Evolutionary conservation across 2,329 filamentous ascomycete species (phyloP).

Genomic region (Colletotrichum cereale): DNA sequence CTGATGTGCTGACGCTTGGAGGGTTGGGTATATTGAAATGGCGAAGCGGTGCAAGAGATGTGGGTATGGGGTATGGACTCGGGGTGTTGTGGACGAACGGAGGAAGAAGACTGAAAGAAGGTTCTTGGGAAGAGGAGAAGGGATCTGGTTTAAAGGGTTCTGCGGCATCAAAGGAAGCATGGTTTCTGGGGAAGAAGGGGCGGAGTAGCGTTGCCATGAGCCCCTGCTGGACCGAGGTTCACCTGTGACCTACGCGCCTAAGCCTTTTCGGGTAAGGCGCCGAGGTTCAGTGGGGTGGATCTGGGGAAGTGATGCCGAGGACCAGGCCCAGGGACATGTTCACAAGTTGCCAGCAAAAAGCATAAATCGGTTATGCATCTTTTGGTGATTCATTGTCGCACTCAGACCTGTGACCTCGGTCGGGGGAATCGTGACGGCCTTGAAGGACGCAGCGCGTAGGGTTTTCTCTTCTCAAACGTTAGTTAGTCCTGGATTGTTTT

Average conservation of each 20-base stretch:
- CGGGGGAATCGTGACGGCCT: no score
- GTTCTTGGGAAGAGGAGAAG: not conserved
- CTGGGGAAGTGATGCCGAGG: slow-evolving; percentile 43
- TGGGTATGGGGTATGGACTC: not conserved
- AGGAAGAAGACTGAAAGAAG: slow-evolving; percentile 18
- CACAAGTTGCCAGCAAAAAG: slow-evolving; percentile 25
- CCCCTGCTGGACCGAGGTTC: slow-evolving; percentile 41
- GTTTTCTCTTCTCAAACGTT: not conserved
- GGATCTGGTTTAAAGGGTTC: slow-evolving; percentile 32
- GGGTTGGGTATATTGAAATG: slow-evolving; percentile 35
- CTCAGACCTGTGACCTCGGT: slow-evolving; percentile 4
- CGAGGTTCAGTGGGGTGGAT: slow-evolving; percentile 32
- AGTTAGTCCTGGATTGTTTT: not conserved
- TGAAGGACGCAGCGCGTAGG: not conserved
- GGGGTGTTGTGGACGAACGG: slow-evolving; percentile 21
- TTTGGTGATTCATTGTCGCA: slow-evolving; percentile 7
- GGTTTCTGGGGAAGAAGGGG: slow-evolving; percentile 40
- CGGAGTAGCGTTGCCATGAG: slow-evolving; percentile 39
- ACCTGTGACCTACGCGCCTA: slow-evolving; percentile 37
- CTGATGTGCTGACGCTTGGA: not conserved
- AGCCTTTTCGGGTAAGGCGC: slow-evolving; percentile 13
- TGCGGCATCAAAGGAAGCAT: slow-evolving; percentile 25
- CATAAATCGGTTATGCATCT: slow-evolving; percentile 13
- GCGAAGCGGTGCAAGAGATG: slow-evolving; percentile 35
- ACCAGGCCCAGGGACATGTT: slow-evolving; percentile 18